phyloP scores from a whole-genome alignment of 352 stramenopile species.

The Phytophthora hibernalis region DNA sequence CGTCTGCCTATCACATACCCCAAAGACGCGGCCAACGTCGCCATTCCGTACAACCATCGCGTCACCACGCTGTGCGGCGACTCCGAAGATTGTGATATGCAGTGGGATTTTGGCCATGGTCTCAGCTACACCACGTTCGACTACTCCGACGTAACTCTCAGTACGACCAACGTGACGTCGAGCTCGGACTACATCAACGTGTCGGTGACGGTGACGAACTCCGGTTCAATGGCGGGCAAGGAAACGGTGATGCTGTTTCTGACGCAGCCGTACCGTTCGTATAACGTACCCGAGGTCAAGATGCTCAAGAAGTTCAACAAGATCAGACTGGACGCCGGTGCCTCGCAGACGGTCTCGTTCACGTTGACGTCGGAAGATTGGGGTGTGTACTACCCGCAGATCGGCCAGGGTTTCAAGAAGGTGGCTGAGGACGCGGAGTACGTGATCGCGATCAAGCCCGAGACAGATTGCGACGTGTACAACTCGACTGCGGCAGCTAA shows the following conservation, averaged over 20 bases:
- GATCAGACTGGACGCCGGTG: constrained; percentile 54
- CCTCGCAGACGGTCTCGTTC: constrained; percentile 39
- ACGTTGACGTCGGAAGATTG: constrained; percentile 56
- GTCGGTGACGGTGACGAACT: constrained; percentile 72
- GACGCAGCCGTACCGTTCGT: constrained; percentile 59
- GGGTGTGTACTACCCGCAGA: constrained; percentile 63
- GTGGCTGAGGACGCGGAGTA: constrained; percentile 70
- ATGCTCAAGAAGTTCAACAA: constrained; percentile 82
- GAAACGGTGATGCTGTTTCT: constrained; percentile 83
- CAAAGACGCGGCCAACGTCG: constrained; percentile 53
- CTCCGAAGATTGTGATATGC: constrained; percentile 44
- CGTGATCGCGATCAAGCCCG: constrained; percentile 63
- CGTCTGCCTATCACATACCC: constrained; percentile 84
- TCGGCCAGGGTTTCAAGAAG: constrained; percentile 54
- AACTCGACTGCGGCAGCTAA: constrained; percentile 39
- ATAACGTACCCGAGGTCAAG: constrained; percentile 76
- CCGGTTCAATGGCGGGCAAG: constrained; percentile 52
- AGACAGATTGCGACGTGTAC: constrained; percentile 76
- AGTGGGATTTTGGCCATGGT: constrained; percentile 70
- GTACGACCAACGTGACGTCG: constrained; percentile 63
- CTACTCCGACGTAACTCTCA: constrained; percentile 56
- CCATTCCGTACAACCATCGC: constrained; percentile 79
- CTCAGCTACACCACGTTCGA: constrained; percentile 73
- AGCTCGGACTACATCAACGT: constrained; percentile 44
- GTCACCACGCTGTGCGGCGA: constrained; percentile 51